These are phyloP conservation scores for Aspergillus conjunctus DNA, from an alignment of 495 filamentous ascomycete species.

Conservation along the genomic window DNA sequence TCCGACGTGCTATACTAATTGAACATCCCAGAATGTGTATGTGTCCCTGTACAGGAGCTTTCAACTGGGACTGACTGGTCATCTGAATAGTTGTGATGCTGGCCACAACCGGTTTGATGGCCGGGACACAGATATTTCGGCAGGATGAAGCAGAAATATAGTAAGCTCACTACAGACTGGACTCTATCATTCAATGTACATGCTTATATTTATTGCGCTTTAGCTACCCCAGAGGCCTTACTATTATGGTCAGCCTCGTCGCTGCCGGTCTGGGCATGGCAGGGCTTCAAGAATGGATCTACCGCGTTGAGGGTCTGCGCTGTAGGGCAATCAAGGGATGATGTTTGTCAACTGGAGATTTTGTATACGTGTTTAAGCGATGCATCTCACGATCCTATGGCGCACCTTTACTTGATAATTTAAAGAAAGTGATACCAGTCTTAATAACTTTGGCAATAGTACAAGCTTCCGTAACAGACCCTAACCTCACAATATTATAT, in stretches of 20 bases:
- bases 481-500: no score
- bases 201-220: not conserved
- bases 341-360: no score
- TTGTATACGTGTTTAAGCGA: no score
- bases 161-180: not conserved
- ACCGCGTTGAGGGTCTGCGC: not conserved
- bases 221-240: slow-evolving; percentile 29
- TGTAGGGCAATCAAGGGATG: no score
- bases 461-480: no score
- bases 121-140: slow-evolving; percentile 36
- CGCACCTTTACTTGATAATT: no score
- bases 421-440: no score
- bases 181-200: no score
- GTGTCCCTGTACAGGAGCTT: slow-evolving; percentile 1
- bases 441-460: no score
- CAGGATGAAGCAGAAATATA: slow-evolving; percentile 20
- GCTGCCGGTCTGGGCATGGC: not conserved
- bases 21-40: slow-evolving; percentile 42
- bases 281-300: not conserved
- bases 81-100: slow-evolving; percentile 30
- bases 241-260: slow-evolving; percentile 28
- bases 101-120: slow-evolving; percentile 35
- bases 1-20: no score
- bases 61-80: slow-evolving; percentile 10
- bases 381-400: no score